A percentile compares a stretch with the other conserved stretches of the same genome.
Conservation (phyloP, 768 basidiomycete genomes). For the Mycena maculata region DNA sequence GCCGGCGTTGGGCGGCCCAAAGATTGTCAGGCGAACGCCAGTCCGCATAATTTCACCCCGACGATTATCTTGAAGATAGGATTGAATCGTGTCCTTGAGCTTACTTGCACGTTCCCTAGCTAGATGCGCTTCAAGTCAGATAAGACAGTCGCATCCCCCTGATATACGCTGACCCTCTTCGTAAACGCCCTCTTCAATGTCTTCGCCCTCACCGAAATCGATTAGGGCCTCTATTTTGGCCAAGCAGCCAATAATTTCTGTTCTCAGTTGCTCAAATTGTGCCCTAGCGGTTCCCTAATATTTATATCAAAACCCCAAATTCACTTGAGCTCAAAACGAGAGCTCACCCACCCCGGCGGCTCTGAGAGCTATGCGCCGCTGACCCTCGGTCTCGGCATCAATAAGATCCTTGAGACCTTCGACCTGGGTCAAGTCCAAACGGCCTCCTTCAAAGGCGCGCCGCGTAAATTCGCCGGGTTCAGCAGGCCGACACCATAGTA, state of each 20-base stretch:
- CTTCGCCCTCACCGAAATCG: slow-evolving; percentile 94
- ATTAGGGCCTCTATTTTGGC: slow-evolving; percentile 90
- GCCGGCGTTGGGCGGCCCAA: slow-evolving; percentile 95
- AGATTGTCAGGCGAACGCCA: slow-evolving; percentile 87
- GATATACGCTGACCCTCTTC: slow-evolving; percentile 64
- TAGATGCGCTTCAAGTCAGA: slow-evolving; percentile 41
- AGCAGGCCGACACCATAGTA: slow-evolving; percentile 80
- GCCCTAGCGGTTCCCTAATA: slow-evolving; percentile 70
- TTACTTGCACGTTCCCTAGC: slow-evolving; percentile 63
- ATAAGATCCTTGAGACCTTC: slow-evolving; percentile 90
- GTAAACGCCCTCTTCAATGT: slow-evolving; percentile 85
- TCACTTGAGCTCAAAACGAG: neutral
- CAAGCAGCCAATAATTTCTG: slow-evolving; percentile 75
- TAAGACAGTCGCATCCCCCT: neutral
- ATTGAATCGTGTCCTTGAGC: slow-evolving; percentile 63
- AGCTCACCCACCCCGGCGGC: slow-evolving; percentile 70
- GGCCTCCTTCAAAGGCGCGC: slow-evolving; percentile 82
- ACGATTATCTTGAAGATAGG: slow-evolving; percentile 74
- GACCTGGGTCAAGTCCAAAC: slow-evolving; percentile 88
- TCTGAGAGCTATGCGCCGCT: slow-evolving; percentile 77
- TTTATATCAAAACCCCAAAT: slow-evolving; percentile 20
- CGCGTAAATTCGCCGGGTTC: slow-evolving; percentile 91
- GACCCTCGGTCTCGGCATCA: slow-evolving; percentile 88
- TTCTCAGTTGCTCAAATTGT: slow-evolving; percentile 73
- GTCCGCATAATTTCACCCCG: slow-evolving; percentile 87